Percentiles rank a stretch among this genome's conserved stretches.
Evolutionary conservation across 768 basidiomycete species (phyloP).

Genomic region (Russula lepida): DNA sequence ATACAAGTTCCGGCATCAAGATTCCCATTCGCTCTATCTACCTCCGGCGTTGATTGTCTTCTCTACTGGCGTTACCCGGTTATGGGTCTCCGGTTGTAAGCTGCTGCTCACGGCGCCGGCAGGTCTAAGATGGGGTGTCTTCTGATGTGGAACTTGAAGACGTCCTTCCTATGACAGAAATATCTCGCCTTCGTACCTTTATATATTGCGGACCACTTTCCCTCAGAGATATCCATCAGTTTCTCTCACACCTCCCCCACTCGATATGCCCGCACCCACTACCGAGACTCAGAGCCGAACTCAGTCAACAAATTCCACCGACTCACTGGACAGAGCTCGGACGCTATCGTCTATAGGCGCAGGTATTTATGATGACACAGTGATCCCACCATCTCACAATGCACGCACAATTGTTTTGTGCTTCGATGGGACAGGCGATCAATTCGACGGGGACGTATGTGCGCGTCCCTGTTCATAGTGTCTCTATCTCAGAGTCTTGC

Average conservation of each 20-base stretch:
- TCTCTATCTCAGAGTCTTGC: background rate
- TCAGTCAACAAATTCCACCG: background rate
- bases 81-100: no score
- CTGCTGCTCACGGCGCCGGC: no score
- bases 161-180: no score
- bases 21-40: no score
- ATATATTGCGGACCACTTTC: background rate
- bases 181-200: background rate
- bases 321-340: background rate
- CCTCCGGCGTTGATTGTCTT: no score
- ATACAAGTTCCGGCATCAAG: no score
- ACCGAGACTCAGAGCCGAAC: background rate
- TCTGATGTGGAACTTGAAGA: no score
- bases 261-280: background rate
- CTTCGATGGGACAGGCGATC: no score
- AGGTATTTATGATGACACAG: background rate
- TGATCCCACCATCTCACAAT: conserved; percentile 22
- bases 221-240: background rate
- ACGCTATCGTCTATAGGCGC: background rate
- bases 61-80: no score
- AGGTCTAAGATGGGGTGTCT: no score
- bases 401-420: no score
- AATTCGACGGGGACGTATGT: no score
- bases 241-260: background rate
- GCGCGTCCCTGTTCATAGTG: background rate